phyloP scores from a whole-genome alignment of 2,329 filamentous ascomycete genomes.

The Paecilomyces variotii region DNA sequence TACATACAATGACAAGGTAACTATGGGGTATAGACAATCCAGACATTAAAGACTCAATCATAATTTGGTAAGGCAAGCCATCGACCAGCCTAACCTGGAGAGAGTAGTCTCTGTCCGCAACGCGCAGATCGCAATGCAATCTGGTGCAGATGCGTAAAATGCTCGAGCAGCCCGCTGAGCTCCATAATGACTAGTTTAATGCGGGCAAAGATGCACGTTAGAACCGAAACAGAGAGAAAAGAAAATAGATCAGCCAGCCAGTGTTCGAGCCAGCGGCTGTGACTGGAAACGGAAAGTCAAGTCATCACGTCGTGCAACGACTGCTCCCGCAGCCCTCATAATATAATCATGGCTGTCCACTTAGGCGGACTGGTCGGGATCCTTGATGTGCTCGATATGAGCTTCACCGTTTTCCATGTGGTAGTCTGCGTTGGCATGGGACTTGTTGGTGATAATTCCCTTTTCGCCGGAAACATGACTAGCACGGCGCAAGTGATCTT shows the following conservation, averaged over 20 bases:
- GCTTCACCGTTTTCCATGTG: constrained; percentile 9
- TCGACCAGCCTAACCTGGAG: not conserved
- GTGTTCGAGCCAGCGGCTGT: not conserved
- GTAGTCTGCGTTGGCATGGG: constrained; percentile 5
- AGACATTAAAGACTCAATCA: not conserved
- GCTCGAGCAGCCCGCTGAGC: not conserved
- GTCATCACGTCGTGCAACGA: not conserved
- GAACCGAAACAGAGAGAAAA: not conserved
- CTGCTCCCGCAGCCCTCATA: not conserved
- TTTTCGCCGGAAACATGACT: constrained; percentile 9
- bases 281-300: not conserved
- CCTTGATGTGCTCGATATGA: not conserved
- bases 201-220: not conserved
- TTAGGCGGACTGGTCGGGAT: not conserved
- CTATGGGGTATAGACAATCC: not conserved
- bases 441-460: not conserved
- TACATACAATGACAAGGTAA: not conserved
- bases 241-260: not conserved
- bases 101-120: not conserved
- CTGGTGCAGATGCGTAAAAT: not conserved
- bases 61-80: not conserved
- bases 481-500: constrained; percentile 31
- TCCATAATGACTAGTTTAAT: not conserved
- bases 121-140: not conserved
- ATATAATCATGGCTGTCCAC: not conserved